phyloP scores from a whole-genome alignment of 2,329 filamentous ascomycete species.

The Sclerotinia nivalis region DNA sequence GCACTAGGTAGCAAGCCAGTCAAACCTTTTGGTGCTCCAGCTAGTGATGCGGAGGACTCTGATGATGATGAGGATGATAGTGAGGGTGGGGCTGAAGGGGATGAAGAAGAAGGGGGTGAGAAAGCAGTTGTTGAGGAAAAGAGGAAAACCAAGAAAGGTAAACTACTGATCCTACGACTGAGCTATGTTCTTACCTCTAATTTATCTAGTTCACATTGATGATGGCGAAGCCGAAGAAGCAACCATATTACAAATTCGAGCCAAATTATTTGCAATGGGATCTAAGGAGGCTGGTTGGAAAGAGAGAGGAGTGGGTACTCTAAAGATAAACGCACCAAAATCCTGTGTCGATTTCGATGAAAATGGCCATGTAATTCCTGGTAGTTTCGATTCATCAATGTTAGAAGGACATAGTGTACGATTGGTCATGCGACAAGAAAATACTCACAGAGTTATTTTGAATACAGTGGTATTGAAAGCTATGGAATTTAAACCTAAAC shows the following conservation, averaged over 20 bases:
- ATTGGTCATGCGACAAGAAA: conserved; percentile 88
- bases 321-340: conserved; percentile 78
- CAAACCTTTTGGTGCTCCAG: conserved; percentile 76
- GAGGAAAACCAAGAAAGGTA: conserved; percentile 68
- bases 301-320: conserved; percentile 79
- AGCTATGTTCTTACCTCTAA: neutral
- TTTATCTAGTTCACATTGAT: conserved; percentile 59
- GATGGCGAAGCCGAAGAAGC: conserved; percentile 85
- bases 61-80: conserved; percentile 47
- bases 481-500: conserved; percentile 77
- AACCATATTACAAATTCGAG: conserved; percentile 72
- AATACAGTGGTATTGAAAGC: conserved; percentile 80
- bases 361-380: conserved; percentile 50
- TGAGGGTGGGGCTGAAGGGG: conserved; percentile 47
- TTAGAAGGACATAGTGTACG: conserved; percentile 58
- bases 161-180: conserved; percentile 38
- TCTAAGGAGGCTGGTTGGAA: conserved; percentile 69
- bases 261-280: conserved; percentile 82
- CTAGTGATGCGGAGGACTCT: conserved; percentile 59
- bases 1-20: conserved; percentile 58
- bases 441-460: conserved; percentile 80
- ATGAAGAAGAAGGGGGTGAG: conserved; percentile 51
- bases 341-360: conserved; percentile 58
- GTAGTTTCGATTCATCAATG: conserved; percentile 58
- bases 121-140: conserved; percentile 57